A percentile compares a stretch with the other conserved stretches of the same genome.
Evolutionary conservation across 2,329 filamentous ascomycete species (phyloP).

Genomic region (Fusarium tanahbumbuense): DNA sequence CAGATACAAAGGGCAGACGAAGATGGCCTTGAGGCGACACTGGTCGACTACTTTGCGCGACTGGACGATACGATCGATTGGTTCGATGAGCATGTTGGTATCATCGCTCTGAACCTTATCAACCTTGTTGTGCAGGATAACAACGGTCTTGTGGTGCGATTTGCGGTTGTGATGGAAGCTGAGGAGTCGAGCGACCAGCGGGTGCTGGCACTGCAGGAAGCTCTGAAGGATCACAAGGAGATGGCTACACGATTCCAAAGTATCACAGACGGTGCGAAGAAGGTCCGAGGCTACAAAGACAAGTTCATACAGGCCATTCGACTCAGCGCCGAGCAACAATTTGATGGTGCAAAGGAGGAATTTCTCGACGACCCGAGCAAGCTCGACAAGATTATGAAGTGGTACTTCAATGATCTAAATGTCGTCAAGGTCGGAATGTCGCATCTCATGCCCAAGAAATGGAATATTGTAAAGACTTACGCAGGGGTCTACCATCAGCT

Average conservation of each 20-base stretch:
- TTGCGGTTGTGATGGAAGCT: slow-evolving; percentile 92
- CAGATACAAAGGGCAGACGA: slow-evolving; percentile 87
- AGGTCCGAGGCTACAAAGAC: slow-evolving; percentile 94
- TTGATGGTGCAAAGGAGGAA: slow-evolving; percentile 75
- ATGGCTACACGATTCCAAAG: slow-evolving; percentile 93
- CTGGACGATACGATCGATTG: slow-evolving; percentile 89
- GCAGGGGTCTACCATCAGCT: slow-evolving; percentile 89
- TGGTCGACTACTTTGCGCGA: slow-evolving; percentile 89
- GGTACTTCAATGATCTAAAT: slow-evolving; percentile 98
- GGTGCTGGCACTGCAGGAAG: slow-evolving; percentile 90
- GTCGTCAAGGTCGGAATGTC: slow-evolving; percentile 94
- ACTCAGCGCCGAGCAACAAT: slow-evolving; percentile 77
- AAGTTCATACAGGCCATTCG: slow-evolving; percentile 89
- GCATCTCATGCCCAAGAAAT: slow-evolving; percentile 91
- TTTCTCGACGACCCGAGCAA: slow-evolving; percentile 86
- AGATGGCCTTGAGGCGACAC: slow-evolving; percentile 78
- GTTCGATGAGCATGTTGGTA: slow-evolving; percentile 95
- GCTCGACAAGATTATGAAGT: slow-evolving; percentile 88
- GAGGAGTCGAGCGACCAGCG: slow-evolving; percentile 97
- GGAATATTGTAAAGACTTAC: slow-evolving; percentile 94
- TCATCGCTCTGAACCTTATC: slow-evolving; percentile 90
- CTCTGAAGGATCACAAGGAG: slow-evolving; percentile 94
- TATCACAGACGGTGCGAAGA: slow-evolving; percentile 92
- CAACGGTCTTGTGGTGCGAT: slow-evolving; percentile 86
- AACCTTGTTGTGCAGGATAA: slow-evolving; percentile 88